These are phyloP conservation scores for Brasenia schreberi DNA, from an alignment of 164 flowering plant genomes.

Conservation along the genomic window DNA sequence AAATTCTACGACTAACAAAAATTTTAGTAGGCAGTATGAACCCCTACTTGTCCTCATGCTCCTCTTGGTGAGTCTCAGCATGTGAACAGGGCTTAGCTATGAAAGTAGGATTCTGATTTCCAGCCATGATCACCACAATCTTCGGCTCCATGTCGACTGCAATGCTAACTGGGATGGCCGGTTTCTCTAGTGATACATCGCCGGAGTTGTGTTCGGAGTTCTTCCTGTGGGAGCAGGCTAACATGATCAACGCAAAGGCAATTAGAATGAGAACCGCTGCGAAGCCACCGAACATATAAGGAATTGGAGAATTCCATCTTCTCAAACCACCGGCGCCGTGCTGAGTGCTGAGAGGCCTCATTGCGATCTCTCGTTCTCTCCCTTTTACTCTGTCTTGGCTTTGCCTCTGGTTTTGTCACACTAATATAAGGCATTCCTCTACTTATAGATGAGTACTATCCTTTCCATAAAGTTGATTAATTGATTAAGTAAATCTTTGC, in stretches of 20 bases:
- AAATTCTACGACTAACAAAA: too few species aligned
- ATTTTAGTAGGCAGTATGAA: too few species aligned
- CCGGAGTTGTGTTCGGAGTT: constrained; percentile 1
- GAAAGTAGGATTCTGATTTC: constrained; percentile 31
- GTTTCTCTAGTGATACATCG: constrained; percentile 1
- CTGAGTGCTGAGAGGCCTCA: constrained; percentile 10
- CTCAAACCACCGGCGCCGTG: not conserved
- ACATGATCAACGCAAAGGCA: constrained; percentile 26
- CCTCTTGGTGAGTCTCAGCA: too few species aligned
- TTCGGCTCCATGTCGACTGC: constrained; percentile 17
- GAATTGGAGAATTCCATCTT: constrained; percentile 32
- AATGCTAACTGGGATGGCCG: not conserved
- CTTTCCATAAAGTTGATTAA: too few species aligned
- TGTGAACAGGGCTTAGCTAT: constrained; percentile 20
- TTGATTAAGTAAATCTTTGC: too few species aligned
- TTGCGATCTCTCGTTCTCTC: constrained; percentile 4
- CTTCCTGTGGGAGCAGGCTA: constrained; percentile 27
- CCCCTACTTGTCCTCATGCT: too few species aligned
- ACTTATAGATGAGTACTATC: too few species aligned
- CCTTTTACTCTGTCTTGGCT: too few species aligned
- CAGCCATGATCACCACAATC: constrained; percentile 46
- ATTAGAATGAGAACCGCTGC: constrained; percentile 18
- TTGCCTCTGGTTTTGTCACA: too few species aligned
- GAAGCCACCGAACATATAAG: constrained; percentile 27
- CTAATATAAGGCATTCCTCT: too few species aligned